Evolutionary conservation across 1,284 basidiomycete genomes (phyloP), one percentile per base, ranked within the genome.

Genomic region (Fomitopsis palustris): DNA sequence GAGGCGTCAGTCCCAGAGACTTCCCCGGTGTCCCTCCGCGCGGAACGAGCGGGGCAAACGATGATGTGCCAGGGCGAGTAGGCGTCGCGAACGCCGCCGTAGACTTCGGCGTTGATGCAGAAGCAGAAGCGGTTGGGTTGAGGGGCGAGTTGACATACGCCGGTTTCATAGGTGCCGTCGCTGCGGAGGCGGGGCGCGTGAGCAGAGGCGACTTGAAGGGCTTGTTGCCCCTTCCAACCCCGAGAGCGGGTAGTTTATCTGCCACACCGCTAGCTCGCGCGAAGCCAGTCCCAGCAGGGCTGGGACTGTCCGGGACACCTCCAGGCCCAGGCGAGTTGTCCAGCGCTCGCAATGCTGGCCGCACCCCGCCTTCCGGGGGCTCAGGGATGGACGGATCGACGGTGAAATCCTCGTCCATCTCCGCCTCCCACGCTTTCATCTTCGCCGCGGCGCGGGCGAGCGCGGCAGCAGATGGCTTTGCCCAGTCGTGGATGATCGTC

Each of bases 201-300:
- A 66, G 54, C 55, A 86, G 65, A 2, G 87, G 87, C 1, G 87
- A 81, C 67, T 81, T 87, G 72, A 88, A 88, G 2, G 79, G 74
- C 61, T 78, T 83, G 21, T 74, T 69, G 12, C 35, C 35, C 57
- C 64, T 67, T 21, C 64, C 65, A 51, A 71, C 1, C 12, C 35
- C 35, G 35, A 37, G 73, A 47, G 31, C 49, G 8, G 49, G 49
- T 21, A 52, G 21, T 31, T 37, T 52, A 12, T 31, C 39, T 3
- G 60, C 58, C 21, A 57, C 14, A 19, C 31, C 57, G 2, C 60
- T 54, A 1, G 60, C 56, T 7, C 56, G 70, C 53, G 71, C 76
- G 41, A 65, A 54, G 9, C 61, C 62, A 8, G 58, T 55, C 12
- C 54, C 59, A 0, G 62, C 58, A 2, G 69, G 64, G n/a, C 60